Percentiles rank a stretch among this genome's conserved stretches.
Conservation (phyloP, 352 stramenopile species). For the Pythium dissotocum region DNA sequence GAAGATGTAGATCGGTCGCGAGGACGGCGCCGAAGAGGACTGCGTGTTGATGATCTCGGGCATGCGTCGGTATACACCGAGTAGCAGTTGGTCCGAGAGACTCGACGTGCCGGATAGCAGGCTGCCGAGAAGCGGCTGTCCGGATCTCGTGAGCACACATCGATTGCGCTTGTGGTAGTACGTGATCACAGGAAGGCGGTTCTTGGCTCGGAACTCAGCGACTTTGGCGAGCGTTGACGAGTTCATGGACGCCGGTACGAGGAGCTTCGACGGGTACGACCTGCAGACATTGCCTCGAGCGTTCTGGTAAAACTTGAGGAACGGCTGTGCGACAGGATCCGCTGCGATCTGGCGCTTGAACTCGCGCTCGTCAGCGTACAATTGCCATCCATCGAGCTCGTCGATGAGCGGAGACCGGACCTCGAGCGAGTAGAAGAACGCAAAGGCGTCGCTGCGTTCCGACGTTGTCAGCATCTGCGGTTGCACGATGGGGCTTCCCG, state of each 20-base stretch:
- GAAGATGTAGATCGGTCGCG: constrained; percentile 87
- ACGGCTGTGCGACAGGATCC: constrained; percentile 56
- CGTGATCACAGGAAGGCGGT: constrained; percentile 84
- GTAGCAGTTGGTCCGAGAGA: constrained; percentile 72
- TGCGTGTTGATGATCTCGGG: constrained; percentile 83
- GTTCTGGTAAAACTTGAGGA: constrained; percentile 86
- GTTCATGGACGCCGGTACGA: constrained; percentile 72
- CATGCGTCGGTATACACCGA: constrained; percentile 74
- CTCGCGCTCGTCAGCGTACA: constrained; percentile 74
- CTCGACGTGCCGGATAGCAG: constrained; percentile 71
- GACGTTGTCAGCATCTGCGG: constrained; percentile 6
- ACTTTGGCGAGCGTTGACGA: constrained; percentile 68
- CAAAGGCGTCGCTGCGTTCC: constrained; percentile 68
- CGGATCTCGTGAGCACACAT: constrained; percentile 81
- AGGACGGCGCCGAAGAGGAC: constrained; percentile 57
- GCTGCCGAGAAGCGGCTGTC: constrained; percentile 78
- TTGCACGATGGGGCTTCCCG: constrained; percentile 20
- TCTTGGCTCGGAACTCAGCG: constrained; percentile 83
- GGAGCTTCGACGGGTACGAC: constrained; percentile 80
- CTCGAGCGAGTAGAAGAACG: constrained; percentile 59
- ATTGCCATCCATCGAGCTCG: constrained; percentile 72
- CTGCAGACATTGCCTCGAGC: constrained; percentile 77
- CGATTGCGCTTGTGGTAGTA: constrained; percentile 80
- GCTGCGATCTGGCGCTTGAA: constrained; percentile 79
- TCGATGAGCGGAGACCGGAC: constrained; percentile 25